Percentiles rank a stretch among this genome's conserved stretches.
These are phyloP conservation scores for Phlyctochytrium planicorne DNA, from an alignment of 192 early-diverging fungal genomes.

Conservation along the genomic window DNA sequence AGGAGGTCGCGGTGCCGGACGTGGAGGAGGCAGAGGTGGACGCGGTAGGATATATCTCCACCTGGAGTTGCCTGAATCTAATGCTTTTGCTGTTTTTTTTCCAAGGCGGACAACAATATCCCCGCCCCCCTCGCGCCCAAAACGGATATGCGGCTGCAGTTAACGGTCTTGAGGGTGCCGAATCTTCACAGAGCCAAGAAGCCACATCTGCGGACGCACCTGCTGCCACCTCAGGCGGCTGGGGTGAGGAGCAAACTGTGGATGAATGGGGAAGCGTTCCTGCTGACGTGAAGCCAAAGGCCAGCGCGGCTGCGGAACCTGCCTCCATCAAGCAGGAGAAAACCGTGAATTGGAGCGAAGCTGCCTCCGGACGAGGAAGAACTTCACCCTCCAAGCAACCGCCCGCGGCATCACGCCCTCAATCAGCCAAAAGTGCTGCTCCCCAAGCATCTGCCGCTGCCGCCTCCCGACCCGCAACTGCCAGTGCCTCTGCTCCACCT, in stretches of 20 bases:
- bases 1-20: constrained; percentile 67
- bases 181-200: background rate
- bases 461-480: constrained; percentile 24
- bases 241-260: background rate
- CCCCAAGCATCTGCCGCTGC: constrained; percentile 28
- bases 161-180: constrained; percentile 13
- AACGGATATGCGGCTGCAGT: constrained; percentile 22
- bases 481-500: constrained; percentile 15
- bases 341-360: background rate
- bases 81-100: background rate
- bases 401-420: constrained; percentile 24
- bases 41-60: constrained; percentile 42
- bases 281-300: background rate
- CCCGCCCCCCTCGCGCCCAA: constrained; percentile 27
- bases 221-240: background rate
- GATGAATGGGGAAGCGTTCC: constrained; percentile 16
- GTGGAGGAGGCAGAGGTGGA: constrained; percentile 54
- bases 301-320: constrained; percentile 2
- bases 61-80: background rate
- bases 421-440: too few relatives aligned
- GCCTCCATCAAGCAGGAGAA: constrained; percentile 5
- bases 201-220: constrained; percentile 11
- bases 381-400: constrained; percentile 10
- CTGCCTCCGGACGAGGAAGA: too few relatives aligned
- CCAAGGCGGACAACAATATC: constrained; percentile 19